A percentile compares a stretch with the other conserved stretches of the same genome.
Conservation (phyloP, 352 stramenopile genomes). For the Phytophthora pistaciae region DNA sequence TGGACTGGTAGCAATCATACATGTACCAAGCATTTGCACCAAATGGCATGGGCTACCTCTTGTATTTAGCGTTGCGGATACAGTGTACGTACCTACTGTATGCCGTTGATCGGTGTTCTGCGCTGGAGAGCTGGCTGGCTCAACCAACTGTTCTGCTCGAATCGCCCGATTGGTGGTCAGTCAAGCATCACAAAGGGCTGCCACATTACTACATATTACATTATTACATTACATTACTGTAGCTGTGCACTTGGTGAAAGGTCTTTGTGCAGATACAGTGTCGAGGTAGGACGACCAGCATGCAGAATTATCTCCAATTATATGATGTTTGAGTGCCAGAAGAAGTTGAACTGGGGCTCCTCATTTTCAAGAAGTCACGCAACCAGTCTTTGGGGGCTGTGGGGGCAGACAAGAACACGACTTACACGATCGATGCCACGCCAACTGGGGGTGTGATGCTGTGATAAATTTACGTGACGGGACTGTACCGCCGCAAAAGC, state of each 20-base stretch:
- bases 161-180: background rate
- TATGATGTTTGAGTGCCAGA: background rate
- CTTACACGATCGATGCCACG: no score
- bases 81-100: no score
- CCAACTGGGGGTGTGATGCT: no score
- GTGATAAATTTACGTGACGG: no score
- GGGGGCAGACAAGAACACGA: no score
- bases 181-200: no score
- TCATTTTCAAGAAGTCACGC: background rate
- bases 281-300: background rate
- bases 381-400: no score
- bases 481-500: no score
- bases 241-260: background rate
- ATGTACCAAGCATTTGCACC: background rate
- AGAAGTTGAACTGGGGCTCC: background rate
- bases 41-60: background rate
- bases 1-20: background rate
- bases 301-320: background rate
- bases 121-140: background rate
- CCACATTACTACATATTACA: no score
- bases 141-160: background rate
- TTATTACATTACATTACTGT: no score
- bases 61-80: background rate
- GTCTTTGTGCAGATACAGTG: background rate
- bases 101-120: background rate